Percentiles rank a stretch among this genome's conserved stretches.
Conservation (phyloP, 2,329 filamentous ascomycete genomes). For the Chrysoporthe cubensis region DNA sequence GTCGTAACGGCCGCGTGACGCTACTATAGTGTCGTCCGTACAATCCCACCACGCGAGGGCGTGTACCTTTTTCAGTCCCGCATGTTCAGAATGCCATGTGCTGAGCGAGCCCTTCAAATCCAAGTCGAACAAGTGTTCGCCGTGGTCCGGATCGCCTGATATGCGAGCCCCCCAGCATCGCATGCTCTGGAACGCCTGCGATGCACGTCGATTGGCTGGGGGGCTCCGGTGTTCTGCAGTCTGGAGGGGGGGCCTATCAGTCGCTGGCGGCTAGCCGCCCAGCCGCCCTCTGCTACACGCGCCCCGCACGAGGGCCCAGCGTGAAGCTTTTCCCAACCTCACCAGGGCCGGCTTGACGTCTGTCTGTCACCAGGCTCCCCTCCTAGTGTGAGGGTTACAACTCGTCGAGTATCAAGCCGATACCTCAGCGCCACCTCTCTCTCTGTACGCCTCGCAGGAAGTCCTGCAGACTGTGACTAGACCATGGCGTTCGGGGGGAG, state of each 20-base stretch:
- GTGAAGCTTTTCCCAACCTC: conserved; percentile 10
- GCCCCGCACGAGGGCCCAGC: conserved; percentile 21
- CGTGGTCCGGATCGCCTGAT: background rate
- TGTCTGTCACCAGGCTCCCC: background rate
- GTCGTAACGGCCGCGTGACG: background rate
- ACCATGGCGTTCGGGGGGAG: conserved; percentile 48
- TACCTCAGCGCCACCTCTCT: background rate
- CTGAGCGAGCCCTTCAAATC: background rate
- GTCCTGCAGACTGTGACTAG: background rate
- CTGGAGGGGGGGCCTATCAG: conserved; percentile 23
- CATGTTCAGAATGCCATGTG: background rate
- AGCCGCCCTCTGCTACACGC: conserved; percentile 23
- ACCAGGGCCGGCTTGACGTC: background rate
- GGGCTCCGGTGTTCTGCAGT: conserved; percentile 1
- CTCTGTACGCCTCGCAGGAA: conserved; percentile 3
- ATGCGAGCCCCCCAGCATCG: background rate
- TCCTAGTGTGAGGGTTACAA: background rate
- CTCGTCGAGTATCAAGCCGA: background rate
- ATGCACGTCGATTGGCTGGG: conserved; percentile 12
- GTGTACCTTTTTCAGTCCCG: background rate
- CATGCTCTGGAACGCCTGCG: background rate
- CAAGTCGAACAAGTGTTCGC: background rate
- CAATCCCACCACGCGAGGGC: too few relatives aligned
- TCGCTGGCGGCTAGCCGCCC: conserved; percentile 10
- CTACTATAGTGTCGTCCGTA: too few relatives aligned